A percentile compares a stretch with the other conserved stretches of the same genome.
phyloP scores from a whole-genome alignment of 345 rosid genomes.

The Boechera divaricarpa region DNA sequence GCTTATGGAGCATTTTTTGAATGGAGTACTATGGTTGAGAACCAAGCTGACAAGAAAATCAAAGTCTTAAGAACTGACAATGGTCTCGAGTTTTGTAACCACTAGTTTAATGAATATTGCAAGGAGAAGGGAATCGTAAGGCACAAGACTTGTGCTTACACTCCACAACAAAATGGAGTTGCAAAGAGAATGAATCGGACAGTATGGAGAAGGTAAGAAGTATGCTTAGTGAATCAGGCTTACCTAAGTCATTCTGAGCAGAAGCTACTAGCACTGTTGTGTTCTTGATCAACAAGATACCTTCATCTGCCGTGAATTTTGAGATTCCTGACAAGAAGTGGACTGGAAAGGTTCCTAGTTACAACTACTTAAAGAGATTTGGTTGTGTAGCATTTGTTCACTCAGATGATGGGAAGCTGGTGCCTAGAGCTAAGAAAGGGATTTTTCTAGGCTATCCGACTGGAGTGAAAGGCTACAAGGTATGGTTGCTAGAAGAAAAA shows the following conservation, averaged over 20 bases:
- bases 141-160: not conserved
- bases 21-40: not conserved
- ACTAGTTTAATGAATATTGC: not conserved
- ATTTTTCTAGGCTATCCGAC: too few relatives aligned
- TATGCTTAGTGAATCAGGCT: not conserved
- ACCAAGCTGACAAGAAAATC: not conserved
- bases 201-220: not conserved
- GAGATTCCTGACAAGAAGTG: not conserved
- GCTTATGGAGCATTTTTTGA: not conserved
- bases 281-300: not conserved
- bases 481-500: too few relatives aligned
- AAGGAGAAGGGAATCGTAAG: not conserved
- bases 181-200: not conserved
- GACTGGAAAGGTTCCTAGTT: not conserved
- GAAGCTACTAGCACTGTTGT: constrained; percentile 2
- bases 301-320: not conserved
- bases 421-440: not conserved
- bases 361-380: not conserved
- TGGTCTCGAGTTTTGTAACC: not conserved
- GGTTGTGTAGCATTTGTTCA: not conserved
- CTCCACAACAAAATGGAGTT: not conserved
- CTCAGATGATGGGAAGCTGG: not conserved
- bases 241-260: not conserved
- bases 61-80: not conserved
- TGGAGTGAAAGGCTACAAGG: too few relatives aligned